Conservation (phyloP, 1,284 basidiomycete species). For the Sanghuangporus baumii region DNA sequence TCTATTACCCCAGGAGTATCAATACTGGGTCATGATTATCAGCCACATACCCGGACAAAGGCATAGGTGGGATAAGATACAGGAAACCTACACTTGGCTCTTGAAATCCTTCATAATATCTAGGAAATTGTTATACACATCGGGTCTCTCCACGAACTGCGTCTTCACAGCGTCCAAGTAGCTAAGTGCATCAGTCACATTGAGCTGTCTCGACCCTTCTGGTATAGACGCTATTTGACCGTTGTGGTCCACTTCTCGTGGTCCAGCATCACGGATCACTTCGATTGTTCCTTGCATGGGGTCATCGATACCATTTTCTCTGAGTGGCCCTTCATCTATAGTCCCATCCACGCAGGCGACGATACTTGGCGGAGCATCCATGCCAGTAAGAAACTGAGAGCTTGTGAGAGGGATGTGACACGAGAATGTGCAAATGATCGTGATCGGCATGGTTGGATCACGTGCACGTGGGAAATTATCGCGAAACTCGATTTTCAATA, state of each 20-base stretch:
- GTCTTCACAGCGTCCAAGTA: slow-evolving; percentile 97
- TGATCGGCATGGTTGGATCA: no score
- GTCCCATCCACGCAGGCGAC: background rate
- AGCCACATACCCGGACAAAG: slow-evolving; percentile 8
- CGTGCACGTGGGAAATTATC: no score
- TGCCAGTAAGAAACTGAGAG: no score
- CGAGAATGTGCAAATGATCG: no score
- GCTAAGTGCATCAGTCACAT: slow-evolving; percentile 77
- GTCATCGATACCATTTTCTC: background rate
- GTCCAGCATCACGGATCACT: background rate
- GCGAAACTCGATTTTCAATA: no score
- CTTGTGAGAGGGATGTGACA: no score
- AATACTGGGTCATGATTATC: slow-evolving; percentile 53
- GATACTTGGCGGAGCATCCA: background rate
- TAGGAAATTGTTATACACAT: slow-evolving; percentile 96
- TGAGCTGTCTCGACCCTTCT: slow-evolving; percentile 6
- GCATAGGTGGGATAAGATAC: background rate
- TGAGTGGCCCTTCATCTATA: background rate
- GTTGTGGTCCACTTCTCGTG: background rate
- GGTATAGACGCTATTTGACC: background rate
- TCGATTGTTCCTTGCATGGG: background rate
- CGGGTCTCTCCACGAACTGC: slow-evolving; percentile 88
- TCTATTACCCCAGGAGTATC: slow-evolving; percentile 99
- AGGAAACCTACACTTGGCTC: slow-evolving; percentile 73
- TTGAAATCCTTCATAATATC: slow-evolving; percentile 99